Conservation (phyloP, 768 basidiomycete genomes). For the Kwoniella mangroviensis region DNA sequence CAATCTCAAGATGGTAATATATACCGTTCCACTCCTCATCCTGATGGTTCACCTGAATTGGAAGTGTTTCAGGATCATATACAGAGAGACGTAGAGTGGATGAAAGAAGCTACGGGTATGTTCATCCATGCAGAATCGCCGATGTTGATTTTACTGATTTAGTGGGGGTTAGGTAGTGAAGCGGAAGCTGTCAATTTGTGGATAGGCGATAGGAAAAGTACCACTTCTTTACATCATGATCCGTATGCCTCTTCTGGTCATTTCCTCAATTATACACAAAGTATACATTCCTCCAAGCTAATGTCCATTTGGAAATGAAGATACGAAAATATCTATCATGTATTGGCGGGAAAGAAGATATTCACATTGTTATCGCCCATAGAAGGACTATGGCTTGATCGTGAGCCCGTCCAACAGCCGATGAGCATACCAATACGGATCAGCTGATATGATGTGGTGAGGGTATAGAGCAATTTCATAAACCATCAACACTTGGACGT, state of each 20-base stretch:
- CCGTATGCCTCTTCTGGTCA: slow-evolving; percentile 38
- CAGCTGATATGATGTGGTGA: neutral
- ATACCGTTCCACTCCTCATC: slow-evolving; percentile 56
- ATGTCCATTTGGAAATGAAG: slow-evolving; percentile 58
- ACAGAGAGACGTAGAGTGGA: slow-evolving; percentile 72
- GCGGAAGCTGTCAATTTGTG: slow-evolving; percentile 94
- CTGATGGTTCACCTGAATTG: slow-evolving; percentile 63
- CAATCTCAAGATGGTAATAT: slow-evolving; percentile 94
- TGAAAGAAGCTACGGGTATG: slow-evolving; percentile 76
- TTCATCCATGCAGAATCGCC: slow-evolving; percentile 19
- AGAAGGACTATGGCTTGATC: slow-evolving; percentile 82
- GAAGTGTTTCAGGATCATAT: slow-evolving; percentile 69
- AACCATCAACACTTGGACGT: slow-evolving; percentile 32
- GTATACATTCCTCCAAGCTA: too few species aligned
- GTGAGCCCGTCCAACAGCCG: slow-evolving; percentile 59
- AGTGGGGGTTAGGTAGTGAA: slow-evolving; percentile 58
- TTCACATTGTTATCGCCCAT: slow-evolving; percentile 86
- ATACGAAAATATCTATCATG: slow-evolving; percentile 91
- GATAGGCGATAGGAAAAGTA: slow-evolving; percentile 78
- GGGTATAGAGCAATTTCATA: slow-evolving; percentile 37
- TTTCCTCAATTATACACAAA: too few species aligned
- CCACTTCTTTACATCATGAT: slow-evolving; percentile 82
- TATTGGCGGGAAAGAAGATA: slow-evolving; percentile 79
- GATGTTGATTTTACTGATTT: neutral
- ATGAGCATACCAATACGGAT: too few species aligned